Evolutionary conservation across 2,329 filamentous ascomycete species (phyloP), one percentile per base, ranked within the genome.

Genomic region (Sporothrix brunneoviolacea): DNA sequence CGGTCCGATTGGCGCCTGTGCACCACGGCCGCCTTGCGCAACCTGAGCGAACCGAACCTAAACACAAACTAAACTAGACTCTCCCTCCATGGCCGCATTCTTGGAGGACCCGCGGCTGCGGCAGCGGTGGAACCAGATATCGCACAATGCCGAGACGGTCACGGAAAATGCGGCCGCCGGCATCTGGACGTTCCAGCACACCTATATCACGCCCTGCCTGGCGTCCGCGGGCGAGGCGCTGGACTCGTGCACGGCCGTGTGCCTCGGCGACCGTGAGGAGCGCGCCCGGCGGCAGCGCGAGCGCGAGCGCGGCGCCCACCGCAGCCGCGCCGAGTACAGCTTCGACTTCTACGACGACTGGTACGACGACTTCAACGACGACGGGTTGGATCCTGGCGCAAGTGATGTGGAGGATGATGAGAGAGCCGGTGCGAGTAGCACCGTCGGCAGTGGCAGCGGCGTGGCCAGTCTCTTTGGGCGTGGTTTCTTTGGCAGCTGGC

Each of bases 261-360:
- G 88, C 58, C 68, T 83, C 32, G 85, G 87, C 48, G 82, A 81
- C 61, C 80, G 80, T 49, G 86, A 91, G 59, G 87, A 91, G 63
- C 82, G 86, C 52, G 72, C 82, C 43, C 82, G 87, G 27, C 81
- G 88, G 51, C 69, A 73, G 40, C 74, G 84, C 54, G 82, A 89
- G 60, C 79, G 85, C 39, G 76, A 78, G 18, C 71, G 77, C 8
- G 64, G 63, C 24, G 70, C 72, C 21, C 68, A 70, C 54, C 81
- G 80, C 30, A 59, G 53, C 3, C 68, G 82, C 46, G 86, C 90
- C 24, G 91, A 96, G 68, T 80, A 86, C 60, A 91, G 81, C 61
- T 97, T 97, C 64, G 91, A 96, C 66, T 97, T 97, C 65, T 97
- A 97, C 70, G 91, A 96, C 67, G 91, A 96, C 67, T 97, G 91